Evolutionary conservation across 345 rosid genomes (phyloP), one percentile per base, ranked within the genome.

Genomic region (Laguncularia racemosa): DNA sequence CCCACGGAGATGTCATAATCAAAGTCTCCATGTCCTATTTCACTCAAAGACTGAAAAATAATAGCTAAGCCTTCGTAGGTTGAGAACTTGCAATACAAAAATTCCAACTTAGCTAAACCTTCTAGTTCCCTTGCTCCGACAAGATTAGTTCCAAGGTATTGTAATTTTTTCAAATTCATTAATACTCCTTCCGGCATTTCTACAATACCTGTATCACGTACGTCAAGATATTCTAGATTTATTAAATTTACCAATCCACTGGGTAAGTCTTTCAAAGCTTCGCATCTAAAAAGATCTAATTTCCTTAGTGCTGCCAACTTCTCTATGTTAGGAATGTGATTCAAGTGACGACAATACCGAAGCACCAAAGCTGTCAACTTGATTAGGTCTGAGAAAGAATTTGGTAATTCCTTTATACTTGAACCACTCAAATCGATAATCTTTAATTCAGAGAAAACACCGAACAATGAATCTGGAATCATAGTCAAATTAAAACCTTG

Each of bases 291-390:
- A 0, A 71, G 65, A 38, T 75, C 72, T 20, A 75, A 17, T 50
- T 26, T 28, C 64, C 52, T 57, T 18, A 75, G 54, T 38, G 44
- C 16, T 20, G 0, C 11, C 18, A 70, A 45, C 9, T 48, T 56
- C 2, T 55, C 60, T 12, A 74, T 56, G 21, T 65, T 55, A 2
- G 78, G 78, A 14, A 74, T 14, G 15, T n/a, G 2, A 3, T 13
- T 1, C 19, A 74, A 33, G 0, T 7, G 0, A 0, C 1, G 0
- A 46, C 75, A 67, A 1, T 0, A 1, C 2, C 12, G 0, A 6
- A 71, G 63, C 15, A 67, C 15, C 19, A 67, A 20, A 33, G 67
- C 51, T 6, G 44, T 57, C 10, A 75, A 65, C 20, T 16, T 45
- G 8, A n/a, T 55, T 43, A 75, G 50, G 38, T 46, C 2, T 6